These are phyloP conservation scores for Venturia asperata DNA, from an alignment of 2,329 filamentous ascomycete genomes.

Conservation along the genomic window DNA sequence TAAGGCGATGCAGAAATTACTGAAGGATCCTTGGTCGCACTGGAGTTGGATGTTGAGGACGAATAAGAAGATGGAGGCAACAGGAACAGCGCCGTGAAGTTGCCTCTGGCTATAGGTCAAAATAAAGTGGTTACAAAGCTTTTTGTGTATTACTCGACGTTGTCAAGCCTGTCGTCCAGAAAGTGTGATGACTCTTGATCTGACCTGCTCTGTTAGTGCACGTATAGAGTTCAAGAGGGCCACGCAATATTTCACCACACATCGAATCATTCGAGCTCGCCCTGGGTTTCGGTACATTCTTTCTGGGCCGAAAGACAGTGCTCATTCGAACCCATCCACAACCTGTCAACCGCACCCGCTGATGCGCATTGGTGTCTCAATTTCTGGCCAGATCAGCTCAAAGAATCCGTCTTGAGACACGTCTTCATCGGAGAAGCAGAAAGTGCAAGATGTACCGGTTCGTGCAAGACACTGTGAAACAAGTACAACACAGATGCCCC, in stretches of 20 bases:
- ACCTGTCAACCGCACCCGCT: too few species aligned
- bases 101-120: background rate
- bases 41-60: slow-evolving; percentile 25
- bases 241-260: too few species aligned
- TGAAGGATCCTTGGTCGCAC: slow-evolving; percentile 27
- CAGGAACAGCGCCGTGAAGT: background rate
- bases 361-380: too few species aligned
- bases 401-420: background rate
- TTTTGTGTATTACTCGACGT: background rate
- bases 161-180: background rate
- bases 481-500: background rate
- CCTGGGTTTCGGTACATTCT: too few species aligned
- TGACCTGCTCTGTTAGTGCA: too few species aligned
- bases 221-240: too few species aligned
- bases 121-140: background rate
- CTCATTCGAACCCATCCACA: too few species aligned
- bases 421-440: background rate
- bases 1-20: slow-evolving; percentile 32
- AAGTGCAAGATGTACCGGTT: background rate
- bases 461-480: background rate
- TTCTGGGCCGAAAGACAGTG: too few species aligned
- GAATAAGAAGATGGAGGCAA: slow-evolving; percentile 14
- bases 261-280: too few species aligned
- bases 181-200: too few species aligned
- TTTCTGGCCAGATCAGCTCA: background rate